phyloP scores from a whole-genome alignment of 495 filamentous ascomycete genomes.

The Talaromyces adpressus region DNA sequence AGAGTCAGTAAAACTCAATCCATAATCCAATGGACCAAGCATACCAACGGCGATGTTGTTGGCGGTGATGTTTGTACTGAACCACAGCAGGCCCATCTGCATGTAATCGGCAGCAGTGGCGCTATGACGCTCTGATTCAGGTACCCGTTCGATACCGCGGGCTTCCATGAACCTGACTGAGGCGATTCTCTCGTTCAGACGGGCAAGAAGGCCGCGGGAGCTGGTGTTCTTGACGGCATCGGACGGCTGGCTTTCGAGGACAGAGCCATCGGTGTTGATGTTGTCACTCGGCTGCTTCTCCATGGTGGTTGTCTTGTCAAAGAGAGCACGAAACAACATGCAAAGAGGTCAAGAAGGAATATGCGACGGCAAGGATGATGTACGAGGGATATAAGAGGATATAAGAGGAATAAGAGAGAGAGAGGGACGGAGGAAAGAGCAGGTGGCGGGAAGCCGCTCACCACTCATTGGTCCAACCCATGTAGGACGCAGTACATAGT shows the following conservation, averaged over 20 bases:
- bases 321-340: neutral
- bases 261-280: neutral
- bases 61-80: constrained; percentile 63
- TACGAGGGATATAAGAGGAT: neutral
- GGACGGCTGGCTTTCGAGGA: constrained; percentile 1
- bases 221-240: neutral
- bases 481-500: neutral
- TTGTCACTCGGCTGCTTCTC: neutral
- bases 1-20: constrained; percentile 59
- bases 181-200: constrained; percentile 26
- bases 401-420: neutral
- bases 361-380: neutral
- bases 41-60: constrained; percentile 68
- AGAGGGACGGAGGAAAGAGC: neutral
- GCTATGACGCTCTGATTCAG: constrained; percentile 41
- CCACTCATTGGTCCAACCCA: neutral
- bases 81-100: constrained; percentile 66
- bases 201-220: constrained; percentile 10
- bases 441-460: neutral
- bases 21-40: constrained; percentile 57
- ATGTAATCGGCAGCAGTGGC: constrained; percentile 29
- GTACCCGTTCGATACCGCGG: constrained; percentile 62
- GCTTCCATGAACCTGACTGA: constrained; percentile 51
- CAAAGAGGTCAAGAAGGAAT: neutral
- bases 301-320: neutral